These are phyloP conservation scores for Paecilomyces sp. DNA, from an alignment of 2,329 filamentous ascomycete genomes.

Conservation along the genomic window DNA sequence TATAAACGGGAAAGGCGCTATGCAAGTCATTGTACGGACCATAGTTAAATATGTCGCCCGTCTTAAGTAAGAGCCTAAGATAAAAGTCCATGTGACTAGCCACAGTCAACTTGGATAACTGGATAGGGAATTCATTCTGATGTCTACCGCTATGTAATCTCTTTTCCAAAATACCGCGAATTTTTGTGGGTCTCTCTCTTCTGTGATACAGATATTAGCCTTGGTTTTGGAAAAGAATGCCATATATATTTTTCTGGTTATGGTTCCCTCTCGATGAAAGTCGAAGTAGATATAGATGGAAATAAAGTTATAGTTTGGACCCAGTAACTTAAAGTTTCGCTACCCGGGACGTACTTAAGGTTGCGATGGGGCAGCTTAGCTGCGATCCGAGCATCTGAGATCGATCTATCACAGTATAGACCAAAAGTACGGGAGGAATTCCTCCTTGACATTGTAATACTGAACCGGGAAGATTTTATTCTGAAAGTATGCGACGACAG, in stretches of 20 bases:
- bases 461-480: neutral
- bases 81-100: neutral
- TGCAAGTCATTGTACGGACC: neutral
- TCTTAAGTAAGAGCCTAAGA: neutral
- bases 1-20: neutral
- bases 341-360: neutral
- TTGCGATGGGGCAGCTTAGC: neutral
- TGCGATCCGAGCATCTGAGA: neutral
- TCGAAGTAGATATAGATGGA: neutral
- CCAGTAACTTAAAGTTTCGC: neutral
- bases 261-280: neutral
- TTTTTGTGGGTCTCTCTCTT: no score
- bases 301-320: neutral
- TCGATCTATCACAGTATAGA: neutral
- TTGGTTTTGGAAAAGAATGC: no score
- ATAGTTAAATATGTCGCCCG: neutral
- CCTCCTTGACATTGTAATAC: neutral
- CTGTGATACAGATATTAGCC: no score
- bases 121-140: neutral
- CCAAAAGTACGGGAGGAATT: neutral
- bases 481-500: neutral
- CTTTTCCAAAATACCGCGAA: neutral
- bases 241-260: no score
- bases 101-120: neutral
- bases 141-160: neutral